A percentile compares a stretch with the other conserved stretches of the same genome.
phyloP scores from a whole-genome alignment of 2,329 filamentous ascomycete genomes.

The Colletotrichum coccodes region DNA sequence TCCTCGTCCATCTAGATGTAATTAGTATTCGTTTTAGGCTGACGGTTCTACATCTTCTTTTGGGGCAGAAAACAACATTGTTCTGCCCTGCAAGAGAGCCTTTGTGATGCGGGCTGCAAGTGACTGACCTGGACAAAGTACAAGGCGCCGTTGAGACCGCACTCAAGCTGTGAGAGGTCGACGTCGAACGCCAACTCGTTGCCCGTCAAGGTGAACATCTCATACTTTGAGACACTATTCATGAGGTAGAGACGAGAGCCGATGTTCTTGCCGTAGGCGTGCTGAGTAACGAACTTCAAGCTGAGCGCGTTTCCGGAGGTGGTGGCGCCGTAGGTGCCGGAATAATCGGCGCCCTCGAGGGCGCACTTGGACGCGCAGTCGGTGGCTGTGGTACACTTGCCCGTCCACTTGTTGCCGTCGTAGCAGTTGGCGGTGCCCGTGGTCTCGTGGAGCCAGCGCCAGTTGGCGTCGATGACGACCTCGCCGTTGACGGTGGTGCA shows the following conservation, averaged over 20 bases:
- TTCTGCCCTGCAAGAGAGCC: background rate
- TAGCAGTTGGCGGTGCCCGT: conserved; percentile 65
- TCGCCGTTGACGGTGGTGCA: conserved; percentile 61
- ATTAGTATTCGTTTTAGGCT: background rate
- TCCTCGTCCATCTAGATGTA: conserved; percentile 57
- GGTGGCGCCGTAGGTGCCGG: conserved; percentile 62
- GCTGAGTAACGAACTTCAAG: conserved; percentile 63
- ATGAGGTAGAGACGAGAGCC: conserved; percentile 69
- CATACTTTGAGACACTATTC: conserved; percentile 63
- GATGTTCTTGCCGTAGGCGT: conserved; percentile 52
- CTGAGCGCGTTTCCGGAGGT: conserved; percentile 61
- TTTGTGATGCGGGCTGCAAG: conserved; percentile 34
- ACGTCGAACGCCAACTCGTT: conserved; percentile 75
- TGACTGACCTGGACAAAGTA: conserved; percentile 59
- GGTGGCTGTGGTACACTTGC: conserved; percentile 50
- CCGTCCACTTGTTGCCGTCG: conserved; percentile 58
- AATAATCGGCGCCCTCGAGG: conserved; percentile 64
- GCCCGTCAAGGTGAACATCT: conserved; percentile 69
- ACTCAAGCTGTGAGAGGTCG: conserved; percentile 70
- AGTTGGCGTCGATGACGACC: conserved; percentile 69
- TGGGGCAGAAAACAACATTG: no score
- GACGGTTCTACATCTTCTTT: background rate
- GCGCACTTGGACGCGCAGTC: conserved; percentile 61
- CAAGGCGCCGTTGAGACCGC: conserved; percentile 74
- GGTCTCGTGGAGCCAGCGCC: conserved; percentile 67